phyloP scores from a whole-genome alignment of 179 eudicot genomes.

The Silene vulgaris region DNA sequence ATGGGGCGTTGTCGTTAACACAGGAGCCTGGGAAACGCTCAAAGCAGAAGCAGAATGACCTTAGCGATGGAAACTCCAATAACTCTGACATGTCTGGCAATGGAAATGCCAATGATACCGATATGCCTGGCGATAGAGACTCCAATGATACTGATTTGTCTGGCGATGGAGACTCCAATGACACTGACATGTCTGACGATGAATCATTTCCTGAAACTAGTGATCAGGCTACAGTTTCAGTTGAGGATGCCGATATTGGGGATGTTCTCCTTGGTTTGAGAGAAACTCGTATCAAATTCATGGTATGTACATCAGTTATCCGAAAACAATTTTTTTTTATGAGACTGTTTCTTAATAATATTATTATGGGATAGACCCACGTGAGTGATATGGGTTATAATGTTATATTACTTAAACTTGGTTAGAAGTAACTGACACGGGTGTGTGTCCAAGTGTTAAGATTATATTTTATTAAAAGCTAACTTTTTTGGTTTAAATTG shows the following conservation, averaged over 20 bases:
- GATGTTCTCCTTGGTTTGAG: conserved; percentile 54
- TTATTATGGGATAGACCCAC: no score
- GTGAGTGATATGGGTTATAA: no score
- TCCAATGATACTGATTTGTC: conserved; percentile 42
- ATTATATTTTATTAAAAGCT: no score
- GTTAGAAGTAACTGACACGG: no score
- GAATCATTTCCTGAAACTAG: conserved; percentile 43
- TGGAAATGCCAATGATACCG: conserved; percentile 52
- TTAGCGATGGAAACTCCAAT: conserved; percentile 43
- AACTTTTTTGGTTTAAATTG: no score
- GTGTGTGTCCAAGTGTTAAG: no score
- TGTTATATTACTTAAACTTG: no score
- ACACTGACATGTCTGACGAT: conserved; percentile 60
- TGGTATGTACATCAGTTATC: conserved; percentile 36
- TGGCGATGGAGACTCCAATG: conserved; percentile 51
- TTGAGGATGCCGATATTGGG: conserved; percentile 39
- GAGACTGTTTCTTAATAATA: no score
- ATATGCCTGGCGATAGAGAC: conserved; percentile 46
- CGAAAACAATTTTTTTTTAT: background rate
- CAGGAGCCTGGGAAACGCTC: conserved; percentile 29
- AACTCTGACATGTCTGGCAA: conserved; percentile 48
- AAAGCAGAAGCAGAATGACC: conserved; percentile 45
- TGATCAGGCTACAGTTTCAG: conserved; percentile 26
- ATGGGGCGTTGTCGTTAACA: conserved; percentile 29
- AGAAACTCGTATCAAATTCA: conserved; percentile 50